Evolutionary conservation across 2,329 filamentous ascomycete species (phyloP).

Genomic region (Neospermospora avenae): DNA sequence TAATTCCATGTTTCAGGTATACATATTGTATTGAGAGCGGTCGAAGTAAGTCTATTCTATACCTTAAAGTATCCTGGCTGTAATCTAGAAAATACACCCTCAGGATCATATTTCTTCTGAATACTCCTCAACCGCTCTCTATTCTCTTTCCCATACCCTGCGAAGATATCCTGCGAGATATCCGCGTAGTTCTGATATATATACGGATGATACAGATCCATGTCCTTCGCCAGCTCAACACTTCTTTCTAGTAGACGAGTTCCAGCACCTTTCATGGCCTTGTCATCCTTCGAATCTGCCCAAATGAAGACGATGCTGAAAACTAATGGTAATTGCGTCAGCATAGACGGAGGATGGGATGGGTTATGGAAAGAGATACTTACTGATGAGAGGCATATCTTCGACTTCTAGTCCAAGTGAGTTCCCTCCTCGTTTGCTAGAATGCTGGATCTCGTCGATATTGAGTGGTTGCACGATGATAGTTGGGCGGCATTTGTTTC

Average conservation of each 20-base stretch:
- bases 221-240: slow-evolving; percentile 3
- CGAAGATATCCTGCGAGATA: slow-evolving; percentile 14
- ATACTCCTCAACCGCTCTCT: slow-evolving; percentile 10
- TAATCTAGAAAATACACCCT: slow-evolving; percentile 4
- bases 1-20: too few species aligned
- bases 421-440: slow-evolving; percentile 8
- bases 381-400: slow-evolving; percentile 6
- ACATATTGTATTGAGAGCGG: too few species aligned
- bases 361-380: neutral
- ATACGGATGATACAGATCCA: slow-evolving; percentile 6
- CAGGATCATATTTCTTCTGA: slow-evolving; percentile 14
- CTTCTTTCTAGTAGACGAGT: neutral
- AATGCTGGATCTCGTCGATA: slow-evolving; percentile 1
- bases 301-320: slow-evolving; percentile 8
- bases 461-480: slow-evolving; percentile 1
- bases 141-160: slow-evolving; percentile 10
- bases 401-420: slow-evolving; percentile 4
- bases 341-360: neutral
- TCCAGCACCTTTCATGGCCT: neutral
- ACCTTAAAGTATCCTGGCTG: slow-evolving; percentile 15
- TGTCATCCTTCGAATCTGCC: neutral
- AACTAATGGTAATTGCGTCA: neutral
- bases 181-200: slow-evolving; percentile 20
- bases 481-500: neutral
- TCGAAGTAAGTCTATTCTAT: too few species aligned